Conservation (phyloP, 352 stramenopile species). For the Globisporangium abappressorium region DNA sequence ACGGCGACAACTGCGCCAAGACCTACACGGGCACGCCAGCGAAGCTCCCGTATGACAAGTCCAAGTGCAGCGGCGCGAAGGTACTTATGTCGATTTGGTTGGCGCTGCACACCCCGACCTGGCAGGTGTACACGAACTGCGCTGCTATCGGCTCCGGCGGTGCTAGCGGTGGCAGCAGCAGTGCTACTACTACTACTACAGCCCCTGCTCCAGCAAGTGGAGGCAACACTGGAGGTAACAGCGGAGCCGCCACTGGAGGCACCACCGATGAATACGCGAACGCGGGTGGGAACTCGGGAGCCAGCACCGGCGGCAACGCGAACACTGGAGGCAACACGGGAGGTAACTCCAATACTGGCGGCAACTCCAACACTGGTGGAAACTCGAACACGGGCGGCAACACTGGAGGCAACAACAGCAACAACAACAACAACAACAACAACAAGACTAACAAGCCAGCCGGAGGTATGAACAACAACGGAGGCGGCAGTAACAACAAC, state of each 20-base stretch:
- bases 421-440: constrained; percentile 1
- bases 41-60: constrained; percentile 18
- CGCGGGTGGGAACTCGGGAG: neutral
- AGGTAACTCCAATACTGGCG: no score
- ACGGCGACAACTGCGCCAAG: constrained; percentile 6
- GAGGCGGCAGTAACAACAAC: neutral
- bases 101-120: constrained; percentile 16
- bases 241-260: neutral
- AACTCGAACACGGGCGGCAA: neutral
- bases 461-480: neutral
- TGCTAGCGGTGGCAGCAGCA: constrained; percentile 2
- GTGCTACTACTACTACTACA: neutral
- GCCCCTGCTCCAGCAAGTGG: neutral
- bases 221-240: neutral
- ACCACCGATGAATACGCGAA: neutral
- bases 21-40: constrained; percentile 5
- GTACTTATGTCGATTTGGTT: constrained; percentile 17
- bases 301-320: neutral
- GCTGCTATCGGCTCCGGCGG: constrained; percentile 3
- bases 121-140: constrained; percentile 27
- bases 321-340: neutral
- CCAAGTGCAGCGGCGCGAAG: constrained; percentile 17
- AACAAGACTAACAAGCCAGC: neutral
- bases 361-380: neutral
- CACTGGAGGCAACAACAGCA: neutral